These are phyloP conservation scores for Geranium incanum DNA, from an alignment of 441 rosid genomes.

Conservation along the genomic window DNA sequence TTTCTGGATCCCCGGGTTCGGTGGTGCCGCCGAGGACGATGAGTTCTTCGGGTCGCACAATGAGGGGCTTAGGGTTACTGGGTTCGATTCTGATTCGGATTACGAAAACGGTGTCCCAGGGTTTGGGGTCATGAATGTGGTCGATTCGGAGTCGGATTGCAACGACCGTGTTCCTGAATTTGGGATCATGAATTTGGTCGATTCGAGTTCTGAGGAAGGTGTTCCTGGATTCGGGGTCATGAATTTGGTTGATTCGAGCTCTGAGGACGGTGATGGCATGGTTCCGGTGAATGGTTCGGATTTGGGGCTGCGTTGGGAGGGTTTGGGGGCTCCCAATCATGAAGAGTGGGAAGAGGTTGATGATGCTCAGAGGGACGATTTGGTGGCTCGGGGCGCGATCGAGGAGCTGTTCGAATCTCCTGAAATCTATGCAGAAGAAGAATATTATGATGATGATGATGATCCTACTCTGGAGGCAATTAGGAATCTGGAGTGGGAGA, in stretches of 20 bases:
- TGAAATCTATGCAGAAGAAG: conserved; percentile 12
- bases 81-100: conserved; percentile 25
- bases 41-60: conserved; percentile 3
- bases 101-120: conserved; percentile 1
- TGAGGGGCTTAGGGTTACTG: conserved; percentile 21
- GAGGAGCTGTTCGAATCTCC: not conserved
- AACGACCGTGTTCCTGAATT: not conserved
- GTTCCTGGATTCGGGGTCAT: conserved; percentile 9
- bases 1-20: not conserved
- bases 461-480: conserved; percentile 1
- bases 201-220: not conserved
- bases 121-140: not conserved
- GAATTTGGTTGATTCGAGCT: conserved; percentile 11
- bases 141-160: not conserved
- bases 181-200: conserved; percentile 15
- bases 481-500: conserved; percentile 25
- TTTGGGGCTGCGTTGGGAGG: not conserved
- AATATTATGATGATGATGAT: not conserved
- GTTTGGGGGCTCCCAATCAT: conserved; percentile 17
- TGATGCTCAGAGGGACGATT: conserved; percentile 7
- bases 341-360: conserved; percentile 16
- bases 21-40: not conserved
- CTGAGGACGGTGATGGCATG: conserved; percentile 2
- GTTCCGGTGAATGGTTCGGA: not conserved
- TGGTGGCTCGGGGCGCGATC: not conserved